Percentiles rank a stretch among this genome's conserved stretches.
These are phyloP conservation scores for Diaporthe humulicola DNA, from an alignment of 2,329 filamentous ascomycete species.

Conservation along the genomic window DNA sequence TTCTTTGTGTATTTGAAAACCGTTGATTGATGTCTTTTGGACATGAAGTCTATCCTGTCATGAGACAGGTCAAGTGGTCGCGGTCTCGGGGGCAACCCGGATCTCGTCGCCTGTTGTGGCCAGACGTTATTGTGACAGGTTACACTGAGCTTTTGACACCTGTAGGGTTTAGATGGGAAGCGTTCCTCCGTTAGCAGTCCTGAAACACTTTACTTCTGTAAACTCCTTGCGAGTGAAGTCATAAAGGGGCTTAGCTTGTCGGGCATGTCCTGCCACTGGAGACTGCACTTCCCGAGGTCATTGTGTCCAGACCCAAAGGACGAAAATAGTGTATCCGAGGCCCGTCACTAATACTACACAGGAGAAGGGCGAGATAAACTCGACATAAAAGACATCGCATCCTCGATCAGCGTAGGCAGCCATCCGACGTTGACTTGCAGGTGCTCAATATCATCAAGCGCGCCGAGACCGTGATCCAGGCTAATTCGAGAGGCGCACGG, in stretches of 20 bases:
- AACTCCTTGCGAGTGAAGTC: neutral
- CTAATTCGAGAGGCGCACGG: conserved; percentile 11
- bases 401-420: neutral
- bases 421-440: conserved; percentile 17
- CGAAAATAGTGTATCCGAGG: neutral
- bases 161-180: neutral
- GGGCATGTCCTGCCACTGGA: neutral
- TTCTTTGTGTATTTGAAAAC: neutral
- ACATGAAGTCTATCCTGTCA: neutral
- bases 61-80: neutral
- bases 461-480: conserved; percentile 35
- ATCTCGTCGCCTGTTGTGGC: conserved; percentile 18
- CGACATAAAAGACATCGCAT: neutral
- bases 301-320: neutral
- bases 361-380: neutral
- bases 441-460: conserved; percentile 32
- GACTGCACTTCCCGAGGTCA: neutral
- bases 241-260: neutral
- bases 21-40: too few species aligned
- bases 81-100: conserved; percentile 25
- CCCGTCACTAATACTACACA: neutral
- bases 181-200: neutral
- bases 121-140: conserved; percentile 31
- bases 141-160: conserved; percentile 25
- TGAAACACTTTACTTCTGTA: neutral